phyloP scores from a whole-genome alignment of 441 rosid species.

The Cnidoscolus chayamansa region DNA sequence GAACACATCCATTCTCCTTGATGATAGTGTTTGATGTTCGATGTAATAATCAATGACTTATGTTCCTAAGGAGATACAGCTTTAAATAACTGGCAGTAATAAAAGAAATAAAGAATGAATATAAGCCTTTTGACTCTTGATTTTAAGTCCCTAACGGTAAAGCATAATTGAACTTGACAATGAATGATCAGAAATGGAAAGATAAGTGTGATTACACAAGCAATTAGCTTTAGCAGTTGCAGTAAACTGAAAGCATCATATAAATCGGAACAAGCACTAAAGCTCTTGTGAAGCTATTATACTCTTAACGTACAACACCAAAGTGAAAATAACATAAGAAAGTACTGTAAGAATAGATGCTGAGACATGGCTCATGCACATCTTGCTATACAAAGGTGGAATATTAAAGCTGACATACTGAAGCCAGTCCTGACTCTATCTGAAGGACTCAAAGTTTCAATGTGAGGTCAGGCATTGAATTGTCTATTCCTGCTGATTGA shows the following conservation, averaged over 20 bases:
- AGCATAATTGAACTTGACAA: no score
- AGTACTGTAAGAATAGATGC: neutral
- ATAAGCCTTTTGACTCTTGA: no score
- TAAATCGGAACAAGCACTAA: slow-evolving; percentile 15
- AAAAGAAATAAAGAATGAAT: no score
- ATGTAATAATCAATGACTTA: no score
- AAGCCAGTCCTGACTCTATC: neutral
- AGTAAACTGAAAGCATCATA: slow-evolving; percentile 9
- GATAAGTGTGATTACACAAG: neutral
- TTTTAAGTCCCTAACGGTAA: no score
- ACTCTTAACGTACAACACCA: slow-evolving; percentile 4
- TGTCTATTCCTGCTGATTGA: slow-evolving; percentile 24
- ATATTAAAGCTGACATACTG: neutral
- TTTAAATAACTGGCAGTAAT: no score
- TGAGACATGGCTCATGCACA: slow-evolving; percentile 1
- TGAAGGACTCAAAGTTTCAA: slow-evolving; percentile 34
- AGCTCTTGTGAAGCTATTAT: slow-evolving; percentile 17
- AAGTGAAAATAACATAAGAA: slow-evolving; percentile 3
- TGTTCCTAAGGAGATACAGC: no score
- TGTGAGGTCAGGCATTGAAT: slow-evolving; percentile 41
- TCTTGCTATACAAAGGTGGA: slow-evolving; percentile 22
- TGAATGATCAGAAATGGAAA: neutral
- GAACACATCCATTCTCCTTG: no score
- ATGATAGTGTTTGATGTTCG: no score
- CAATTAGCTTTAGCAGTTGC: neutral